Base-by-base conservation (phyloP, 495 filamentous ascomycete genomes). In the Cryomyces minteri region DNA sequence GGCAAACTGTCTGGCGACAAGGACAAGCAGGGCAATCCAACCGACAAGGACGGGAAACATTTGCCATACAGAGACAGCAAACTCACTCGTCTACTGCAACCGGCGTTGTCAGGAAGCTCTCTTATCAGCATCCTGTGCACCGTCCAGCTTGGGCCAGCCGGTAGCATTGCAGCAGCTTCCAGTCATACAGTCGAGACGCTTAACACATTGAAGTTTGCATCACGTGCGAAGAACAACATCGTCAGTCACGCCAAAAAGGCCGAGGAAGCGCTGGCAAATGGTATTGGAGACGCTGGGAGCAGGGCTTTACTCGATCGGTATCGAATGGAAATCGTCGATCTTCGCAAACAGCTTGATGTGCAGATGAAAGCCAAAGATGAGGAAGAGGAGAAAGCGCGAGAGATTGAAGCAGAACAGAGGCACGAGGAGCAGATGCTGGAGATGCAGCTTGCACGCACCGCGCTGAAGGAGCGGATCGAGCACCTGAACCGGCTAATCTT, bases 341-440 rank as follows among this genome's bases (percentile, higher is more conserved):
- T 98, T 40, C 76, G 79, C 41, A 66, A 68, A 43, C 84, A 95
- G 57, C 75, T 98, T 1, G 90, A 96, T 11, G 65, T 67, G 34
- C 84, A 94, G 60, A 25, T 2, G 18, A 25, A 25, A 25, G 79
- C 82, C 31, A 69, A 76, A 34, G 67, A 80, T 32, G 75, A 71
- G 52, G 76, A 82, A 57, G 76, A 83, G 51, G 68, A 77, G 46
- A 76, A 82, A 46, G 70, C 79, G 32, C 54, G 57, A 5, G 84
- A 94, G 61, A 79, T 81, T 48, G 80, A 90, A 60, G 79, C 81
- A 30, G 77, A 84, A 54, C 70, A 78, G 44, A 79, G 90, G 31
- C 92, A 95, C 54, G 87, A 92, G 54, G 90, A 98, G 58, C 90
- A 98, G 58, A 87, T 98, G 70, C 69, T 96, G 39, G 90, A 96